A percentile compares a stretch with the other conserved stretches of the same genome.
phyloP scores from a whole-genome alignment of 805 yeast genomes.

The Clavispora asparagi region DNA sequence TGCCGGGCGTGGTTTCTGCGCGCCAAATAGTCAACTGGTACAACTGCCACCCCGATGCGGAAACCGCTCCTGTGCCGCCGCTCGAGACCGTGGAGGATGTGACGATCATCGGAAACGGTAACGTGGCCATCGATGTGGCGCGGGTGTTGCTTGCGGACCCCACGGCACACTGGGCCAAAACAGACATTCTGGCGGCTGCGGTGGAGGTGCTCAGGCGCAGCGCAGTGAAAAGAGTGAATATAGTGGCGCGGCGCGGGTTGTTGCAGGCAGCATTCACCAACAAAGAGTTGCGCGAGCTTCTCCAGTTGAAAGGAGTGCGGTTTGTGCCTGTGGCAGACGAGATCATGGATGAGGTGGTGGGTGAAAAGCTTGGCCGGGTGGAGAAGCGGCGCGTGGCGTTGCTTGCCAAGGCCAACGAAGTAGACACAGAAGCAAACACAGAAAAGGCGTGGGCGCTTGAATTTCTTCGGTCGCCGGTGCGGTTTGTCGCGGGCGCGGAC shows the following conservation, averaged over 20 bases:
- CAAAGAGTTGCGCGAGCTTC: conserved; percentile 82
- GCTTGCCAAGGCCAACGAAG: conserved; percentile 42
- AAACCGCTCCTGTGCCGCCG: conserved; percentile 43
- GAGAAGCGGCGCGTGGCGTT: conserved; percentile 63
- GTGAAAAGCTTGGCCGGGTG: conserved; percentile 43
- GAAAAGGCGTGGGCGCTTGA: conserved; percentile 57
- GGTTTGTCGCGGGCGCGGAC: conserved; percentile 37
- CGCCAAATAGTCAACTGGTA: conserved; percentile 94
- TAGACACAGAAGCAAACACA: background rate
- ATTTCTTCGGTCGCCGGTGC: conserved; percentile 63
- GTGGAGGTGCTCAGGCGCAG: conserved; percentile 46
- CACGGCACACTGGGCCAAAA: conserved; percentile 49
- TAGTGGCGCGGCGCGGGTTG: conserved; percentile 84
- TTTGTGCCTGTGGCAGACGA: conserved; percentile 35
- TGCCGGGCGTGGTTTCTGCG: conserved; percentile 71
- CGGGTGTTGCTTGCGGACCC: conserved; percentile 64
- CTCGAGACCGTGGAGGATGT: conserved; percentile 59
- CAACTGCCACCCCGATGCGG: conserved; percentile 72
- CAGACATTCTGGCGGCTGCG: conserved; percentile 72
- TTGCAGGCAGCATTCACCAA: conserved; percentile 85
- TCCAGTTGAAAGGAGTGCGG: conserved; percentile 51
- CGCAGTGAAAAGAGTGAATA: conserved; percentile 56
- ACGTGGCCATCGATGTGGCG: conserved; percentile 90
- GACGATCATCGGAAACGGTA: conserved; percentile 91
- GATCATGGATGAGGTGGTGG: conserved; percentile 17